Evolutionary conservation across 106 monocot species (phyloP), one percentile per base, ranked within the genome.

Genomic region (Cymbidium sinense): DNA sequence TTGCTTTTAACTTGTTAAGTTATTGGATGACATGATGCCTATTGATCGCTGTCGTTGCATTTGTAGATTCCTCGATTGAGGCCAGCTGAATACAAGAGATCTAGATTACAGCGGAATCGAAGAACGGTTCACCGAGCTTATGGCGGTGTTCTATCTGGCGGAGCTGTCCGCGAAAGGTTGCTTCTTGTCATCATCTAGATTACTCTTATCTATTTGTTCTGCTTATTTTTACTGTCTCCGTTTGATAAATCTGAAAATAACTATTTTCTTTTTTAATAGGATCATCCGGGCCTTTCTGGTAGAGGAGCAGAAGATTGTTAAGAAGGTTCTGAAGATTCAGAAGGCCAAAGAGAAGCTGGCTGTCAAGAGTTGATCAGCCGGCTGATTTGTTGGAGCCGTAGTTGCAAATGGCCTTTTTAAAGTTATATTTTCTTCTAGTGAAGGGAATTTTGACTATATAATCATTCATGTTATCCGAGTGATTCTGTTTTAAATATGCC

Each of bases 291-390:
- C 89, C 7, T 89, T 89, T 43, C 72, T 90, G 78, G 85, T 90
- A 6, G 90, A 90, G 74, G 90, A 90, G 70, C 90, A 90, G 52
- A 90, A 90, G 83, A 90, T 90, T 79, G 90, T 90, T 0, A 90
- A 90, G 81, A 90, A 90, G 75, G 90, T 90, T 54, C 76, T 90
- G 83, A 90, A 90, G 83, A 85, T 90, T 37, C 90, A 90, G 36
- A 90, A 90, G 85, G 78, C 83, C 31, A 90, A 90, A 50, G 90
- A 87, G 41, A 90, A 87, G 83, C 87, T 64, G 50, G 77, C 90
- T 27, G 29, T 64, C 8, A 88, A 88, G 82, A 82, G 79, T 50
- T 86, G 70, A 79, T 67, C 67, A 67, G 33, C 4, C 67, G 33
- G 33, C 4, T 33, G 67, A 58, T 58, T 23, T 58, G 58, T 23